Conservation (phyloP, 768 basidiomycete genomes). For the Rhodotorula taiwanensis region DNA sequence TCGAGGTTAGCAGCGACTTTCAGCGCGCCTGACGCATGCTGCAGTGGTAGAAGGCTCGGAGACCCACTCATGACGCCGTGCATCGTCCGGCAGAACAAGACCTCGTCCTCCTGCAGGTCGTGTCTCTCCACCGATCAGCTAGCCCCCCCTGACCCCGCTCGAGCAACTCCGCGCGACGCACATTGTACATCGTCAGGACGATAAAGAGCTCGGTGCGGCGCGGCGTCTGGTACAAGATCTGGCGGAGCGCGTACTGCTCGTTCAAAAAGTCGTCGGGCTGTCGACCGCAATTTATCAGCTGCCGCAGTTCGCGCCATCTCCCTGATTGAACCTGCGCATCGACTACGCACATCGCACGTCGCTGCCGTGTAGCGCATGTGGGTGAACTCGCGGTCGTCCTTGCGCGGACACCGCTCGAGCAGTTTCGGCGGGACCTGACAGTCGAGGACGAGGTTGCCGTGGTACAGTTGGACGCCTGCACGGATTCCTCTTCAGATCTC, state of each 20-base stretch:
- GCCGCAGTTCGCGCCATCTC: no score
- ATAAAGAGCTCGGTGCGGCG: slow-evolving; percentile 90
- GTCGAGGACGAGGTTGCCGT: slow-evolving; percentile 86
- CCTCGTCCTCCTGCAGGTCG: slow-evolving; percentile 52
- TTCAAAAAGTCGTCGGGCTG: slow-evolving; percentile 77
- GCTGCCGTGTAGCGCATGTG: slow-evolving; percentile 95
- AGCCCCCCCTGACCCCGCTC: slow-evolving; percentile 10
- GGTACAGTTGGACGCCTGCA: slow-evolving; percentile 55
- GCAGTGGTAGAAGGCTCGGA: no score
- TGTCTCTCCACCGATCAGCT: background rate
- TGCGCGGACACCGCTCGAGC: slow-evolving; percentile 68
- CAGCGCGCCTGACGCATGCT: no score
- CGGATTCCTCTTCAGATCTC: background rate
- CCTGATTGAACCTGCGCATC: no score
- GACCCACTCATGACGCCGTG: slow-evolving; percentile 70
- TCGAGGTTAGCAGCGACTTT: background rate
- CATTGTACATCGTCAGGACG: slow-evolving; percentile 98
- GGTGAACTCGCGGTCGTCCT: slow-evolving; percentile 80
- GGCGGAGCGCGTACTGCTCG: slow-evolving; percentile 75
- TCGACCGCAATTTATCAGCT: no score
- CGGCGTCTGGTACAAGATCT: slow-evolving; percentile 83
- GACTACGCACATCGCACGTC: slow-evolving; percentile 62
- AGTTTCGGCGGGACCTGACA: slow-evolving; percentile 84
- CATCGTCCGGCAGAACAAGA: slow-evolving; percentile 80
- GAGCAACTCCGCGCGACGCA: slow-evolving; percentile 50